Percentiles rank a stretch among this genome's conserved stretches.
These are phyloP conservation scores for Striga hermonthica DNA, from an alignment of 305 asterid species.

Conservation along the genomic window DNA sequence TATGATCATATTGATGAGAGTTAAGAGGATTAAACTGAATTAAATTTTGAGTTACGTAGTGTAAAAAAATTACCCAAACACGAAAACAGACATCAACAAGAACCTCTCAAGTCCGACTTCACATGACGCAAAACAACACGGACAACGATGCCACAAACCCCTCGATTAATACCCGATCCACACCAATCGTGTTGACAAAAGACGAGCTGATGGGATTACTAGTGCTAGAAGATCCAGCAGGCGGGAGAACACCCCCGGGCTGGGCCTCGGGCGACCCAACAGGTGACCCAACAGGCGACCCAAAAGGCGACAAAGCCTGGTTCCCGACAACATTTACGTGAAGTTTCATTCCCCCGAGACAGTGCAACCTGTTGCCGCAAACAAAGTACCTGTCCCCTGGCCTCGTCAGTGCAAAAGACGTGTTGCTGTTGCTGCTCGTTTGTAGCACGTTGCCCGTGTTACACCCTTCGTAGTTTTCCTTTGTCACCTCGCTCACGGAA, in stretches of 20 bases:
- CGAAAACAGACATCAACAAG: background rate
- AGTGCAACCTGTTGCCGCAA: slow-evolving; percentile 64
- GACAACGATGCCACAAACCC: slow-evolving; percentile 30
- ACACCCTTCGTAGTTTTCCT: slow-evolving; percentile 53
- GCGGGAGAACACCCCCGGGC: slow-evolving; percentile 36
- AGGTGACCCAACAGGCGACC: slow-evolving; percentile 47
- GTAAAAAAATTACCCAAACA: too few species aligned
- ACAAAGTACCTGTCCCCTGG: slow-evolving; percentile 63
- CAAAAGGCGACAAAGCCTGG: slow-evolving; percentile 30
- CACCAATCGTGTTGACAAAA: background rate
- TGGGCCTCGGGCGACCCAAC: slow-evolving; percentile 39
- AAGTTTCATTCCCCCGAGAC: slow-evolving; percentile 78
- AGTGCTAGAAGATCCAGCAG: slow-evolving; percentile 55
- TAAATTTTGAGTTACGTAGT: too few species aligned
- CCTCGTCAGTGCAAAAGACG: slow-evolving; percentile 40
- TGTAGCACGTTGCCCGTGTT: slow-evolving; percentile 61
- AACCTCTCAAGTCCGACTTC: background rate
- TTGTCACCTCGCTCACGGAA: slow-evolving; percentile 51
- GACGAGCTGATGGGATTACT: slow-evolving; percentile 41
- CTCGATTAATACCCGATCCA: slow-evolving; percentile 18
- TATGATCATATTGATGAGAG: too few species aligned
- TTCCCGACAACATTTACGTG: slow-evolving; percentile 38
- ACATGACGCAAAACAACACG: slow-evolving; percentile 23
- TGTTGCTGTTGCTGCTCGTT: slow-evolving; percentile 62
- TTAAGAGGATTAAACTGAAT: too few species aligned